Conservation (phyloP, 345 rosid genomes). For the Raphanus raphanistrum region DNA sequence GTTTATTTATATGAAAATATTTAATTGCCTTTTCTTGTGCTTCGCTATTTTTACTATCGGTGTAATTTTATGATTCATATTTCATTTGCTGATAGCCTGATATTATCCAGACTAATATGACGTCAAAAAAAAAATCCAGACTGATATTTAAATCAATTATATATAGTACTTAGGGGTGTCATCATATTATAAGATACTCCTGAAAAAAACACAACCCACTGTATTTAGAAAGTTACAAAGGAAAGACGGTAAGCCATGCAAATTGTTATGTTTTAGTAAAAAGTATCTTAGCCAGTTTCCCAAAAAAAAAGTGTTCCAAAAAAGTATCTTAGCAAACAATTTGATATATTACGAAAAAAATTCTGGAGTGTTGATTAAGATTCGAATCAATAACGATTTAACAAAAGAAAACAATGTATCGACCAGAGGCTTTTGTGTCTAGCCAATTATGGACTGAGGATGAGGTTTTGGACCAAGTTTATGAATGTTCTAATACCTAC, state of each 20-base stretch:
- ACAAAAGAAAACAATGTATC: slow-evolving; percentile 33
- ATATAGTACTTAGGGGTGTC: not conserved
- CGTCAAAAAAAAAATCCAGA: not conserved
- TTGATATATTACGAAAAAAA: not conserved
- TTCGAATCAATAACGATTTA: slow-evolving; percentile 31
- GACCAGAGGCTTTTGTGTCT: slow-evolving; percentile 31
- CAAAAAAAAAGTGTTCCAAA: not conserved
- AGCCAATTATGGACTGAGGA: slow-evolving; percentile 37
- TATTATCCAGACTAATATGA: not conserved
- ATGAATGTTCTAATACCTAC: slow-evolving; percentile 36
- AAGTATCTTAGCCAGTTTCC: not conserved
- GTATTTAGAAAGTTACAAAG: not conserved
- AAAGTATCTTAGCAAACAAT: not conserved
- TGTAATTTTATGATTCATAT: not conserved
- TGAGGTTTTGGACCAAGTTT: slow-evolving; percentile 41
- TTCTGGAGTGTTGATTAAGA: slow-evolving; percentile 7
- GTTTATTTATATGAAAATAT: not conserved
- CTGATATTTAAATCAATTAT: not conserved
- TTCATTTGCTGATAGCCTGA: not conserved
- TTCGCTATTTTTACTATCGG: slow-evolving; percentile 20
- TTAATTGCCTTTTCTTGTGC: slow-evolving; percentile 19
- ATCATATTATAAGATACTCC: not conserved
- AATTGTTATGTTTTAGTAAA: not conserved
- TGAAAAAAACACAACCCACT: not conserved
- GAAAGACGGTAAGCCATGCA: slow-evolving; percentile 10